Percentiles rank a stretch among this genome's conserved stretches.
Evolutionary conservation across 73 alveolate genomes (phyloP).

Genomic region (Paramecium pentaurelia): DNA sequence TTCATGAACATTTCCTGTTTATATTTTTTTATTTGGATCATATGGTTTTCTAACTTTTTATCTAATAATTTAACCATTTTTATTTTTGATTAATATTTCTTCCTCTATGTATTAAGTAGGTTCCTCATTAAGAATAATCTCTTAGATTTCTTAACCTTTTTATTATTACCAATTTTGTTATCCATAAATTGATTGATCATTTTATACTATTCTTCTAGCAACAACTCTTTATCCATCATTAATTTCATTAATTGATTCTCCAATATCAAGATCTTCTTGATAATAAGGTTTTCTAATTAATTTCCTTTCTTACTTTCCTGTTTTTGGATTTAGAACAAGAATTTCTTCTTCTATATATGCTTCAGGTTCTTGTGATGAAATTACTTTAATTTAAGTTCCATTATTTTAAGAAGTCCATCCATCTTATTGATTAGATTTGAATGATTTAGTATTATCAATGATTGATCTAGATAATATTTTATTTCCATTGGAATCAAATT

Average conservation of each 20-base stretch:
- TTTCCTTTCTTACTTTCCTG: neutral
- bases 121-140: neutral
- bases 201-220: neutral
- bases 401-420: neutral
- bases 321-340: neutral
- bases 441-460: neutral
- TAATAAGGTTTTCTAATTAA: neutral
- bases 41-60: neutral
- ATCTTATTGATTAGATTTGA: neutral
- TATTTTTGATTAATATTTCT: neutral
- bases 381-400: neutral
- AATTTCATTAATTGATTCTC: neutral
- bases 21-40: neutral
- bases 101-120: neutral
- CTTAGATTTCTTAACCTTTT: neutral
- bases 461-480: neutral
- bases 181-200: neutral
- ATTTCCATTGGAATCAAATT: neutral
- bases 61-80: neutral
- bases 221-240: neutral
- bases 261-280: neutral
- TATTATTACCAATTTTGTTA: neutral
- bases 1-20: neutral
- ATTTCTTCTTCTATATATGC: neutral
- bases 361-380: neutral